phyloP scores from a whole-genome alignment of 805 yeast genomes.

The Saturnispora gosingensis region DNA sequence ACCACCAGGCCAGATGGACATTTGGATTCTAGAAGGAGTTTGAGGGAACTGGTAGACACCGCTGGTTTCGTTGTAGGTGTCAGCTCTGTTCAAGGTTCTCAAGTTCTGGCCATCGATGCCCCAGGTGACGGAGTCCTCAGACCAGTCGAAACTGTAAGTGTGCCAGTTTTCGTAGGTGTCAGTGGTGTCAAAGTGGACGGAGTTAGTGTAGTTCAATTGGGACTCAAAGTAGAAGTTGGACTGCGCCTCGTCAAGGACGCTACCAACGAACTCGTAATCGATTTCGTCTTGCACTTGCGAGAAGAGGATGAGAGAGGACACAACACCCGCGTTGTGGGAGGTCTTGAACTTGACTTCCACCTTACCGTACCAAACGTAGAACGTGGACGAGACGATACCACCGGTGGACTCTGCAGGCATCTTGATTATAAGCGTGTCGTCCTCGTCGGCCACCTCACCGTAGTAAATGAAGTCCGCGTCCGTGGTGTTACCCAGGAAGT shows the following conservation, averaged over 20 bases:
- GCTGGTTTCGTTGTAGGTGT: constrained; percentile 55
- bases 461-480: constrained; percentile 62
- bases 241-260: constrained; percentile 56
- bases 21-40: constrained; percentile 64
- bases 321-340: constrained; percentile 71
- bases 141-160: constrained; percentile 74
- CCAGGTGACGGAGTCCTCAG: constrained; percentile 64
- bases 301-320: constrained; percentile 71
- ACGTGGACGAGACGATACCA: constrained; percentile 70
- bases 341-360: constrained; percentile 60
- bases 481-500: constrained; percentile 56
- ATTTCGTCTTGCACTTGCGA: constrained; percentile 87
- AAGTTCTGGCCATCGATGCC: constrained; percentile 55
- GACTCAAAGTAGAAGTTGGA: constrained; percentile 79
- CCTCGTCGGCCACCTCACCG: constrained; percentile 48
- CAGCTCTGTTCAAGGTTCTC: constrained; percentile 54
- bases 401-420: constrained; percentile 75
- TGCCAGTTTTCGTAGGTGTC: constrained; percentile 65
- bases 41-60: constrained; percentile 54
- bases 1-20: constrained; percentile 78
- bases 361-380: constrained; percentile 84
- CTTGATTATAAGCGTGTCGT: constrained; percentile 52
- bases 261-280: constrained; percentile 82
- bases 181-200: constrained; percentile 33
- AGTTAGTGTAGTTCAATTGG: constrained; percentile 55